A percentile compares a stretch with the other conserved stretches of the same genome.
phyloP scores from a whole-genome alignment of 305 asterid species.

The Caryopteris hybrid region DNA sequence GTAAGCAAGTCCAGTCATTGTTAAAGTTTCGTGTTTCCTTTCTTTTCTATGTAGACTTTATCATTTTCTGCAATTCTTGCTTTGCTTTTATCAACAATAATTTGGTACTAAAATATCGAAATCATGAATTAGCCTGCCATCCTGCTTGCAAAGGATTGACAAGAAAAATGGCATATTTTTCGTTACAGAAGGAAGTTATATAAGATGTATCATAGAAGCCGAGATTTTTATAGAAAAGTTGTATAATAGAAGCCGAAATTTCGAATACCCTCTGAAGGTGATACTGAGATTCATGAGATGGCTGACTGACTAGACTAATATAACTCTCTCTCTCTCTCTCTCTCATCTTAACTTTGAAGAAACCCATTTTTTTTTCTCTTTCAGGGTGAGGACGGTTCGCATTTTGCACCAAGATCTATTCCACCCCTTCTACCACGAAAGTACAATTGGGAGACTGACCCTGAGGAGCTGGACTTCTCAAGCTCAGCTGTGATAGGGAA shows the following conservation, averaged over 20 bases:
- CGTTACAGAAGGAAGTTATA: too few species aligned
- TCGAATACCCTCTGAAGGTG: too few species aligned
- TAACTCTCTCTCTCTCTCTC: neutral
- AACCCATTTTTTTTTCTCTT: conserved; percentile 6
- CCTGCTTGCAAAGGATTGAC: too few species aligned
- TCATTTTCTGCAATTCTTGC: too few species aligned
- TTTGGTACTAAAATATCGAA: too few species aligned
- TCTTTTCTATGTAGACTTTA: neutral
- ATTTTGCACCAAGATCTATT: conserved; percentile 87
- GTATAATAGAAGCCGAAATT: too few species aligned
- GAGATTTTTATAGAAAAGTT: too few species aligned
- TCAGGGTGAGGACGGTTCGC: conserved; percentile 97
- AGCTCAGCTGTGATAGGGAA: conserved; percentile 68
- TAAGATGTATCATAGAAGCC: too few species aligned
- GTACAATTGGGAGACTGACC: conserved; percentile 99
- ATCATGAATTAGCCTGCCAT: neutral
- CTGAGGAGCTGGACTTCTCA: conserved; percentile 83
- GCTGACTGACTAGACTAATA: too few species aligned
- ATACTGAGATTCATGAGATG: too few species aligned
- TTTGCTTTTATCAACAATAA: too few species aligned
- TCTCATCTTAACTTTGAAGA: neutral
- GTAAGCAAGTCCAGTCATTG: neutral
- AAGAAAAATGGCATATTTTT: neutral
- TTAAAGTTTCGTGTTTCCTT: neutral
- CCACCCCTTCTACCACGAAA: conserved; percentile 87